Percentiles rank a stretch among this genome's conserved stretches.
Evolutionary conservation across 2,329 filamentous ascomycete genomes (phyloP).

Genomic region (Alternaria triticimaculans): DNA sequence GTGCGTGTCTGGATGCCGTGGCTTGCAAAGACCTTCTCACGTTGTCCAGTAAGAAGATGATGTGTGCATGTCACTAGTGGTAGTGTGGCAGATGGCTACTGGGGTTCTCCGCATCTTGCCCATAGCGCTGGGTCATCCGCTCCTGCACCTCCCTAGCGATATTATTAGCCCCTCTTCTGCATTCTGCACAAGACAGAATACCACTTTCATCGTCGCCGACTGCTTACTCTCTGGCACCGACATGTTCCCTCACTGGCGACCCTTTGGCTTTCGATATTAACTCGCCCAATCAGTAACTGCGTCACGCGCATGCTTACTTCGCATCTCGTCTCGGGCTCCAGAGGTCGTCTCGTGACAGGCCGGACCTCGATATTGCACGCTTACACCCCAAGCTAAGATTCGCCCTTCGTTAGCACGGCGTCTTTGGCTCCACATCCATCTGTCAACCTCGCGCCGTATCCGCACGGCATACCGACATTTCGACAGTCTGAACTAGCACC

Average conservation of each 20-base stretch:
- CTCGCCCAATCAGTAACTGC: slow-evolving; percentile 2
- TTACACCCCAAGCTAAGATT: slow-evolving; percentile 5
- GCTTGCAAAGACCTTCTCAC: slow-evolving; percentile 17
- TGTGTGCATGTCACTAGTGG: slow-evolving; percentile 6
- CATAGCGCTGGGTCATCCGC: slow-evolving; percentile 40
- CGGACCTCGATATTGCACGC: slow-evolving; percentile 16
- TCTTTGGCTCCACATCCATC: slow-evolving; percentile 18
- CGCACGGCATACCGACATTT: slow-evolving; percentile 9
- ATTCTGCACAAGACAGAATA: slow-evolving; percentile 13
- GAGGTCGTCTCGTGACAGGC: slow-evolving; percentile 31
- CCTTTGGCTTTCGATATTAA: slow-evolving; percentile 1
- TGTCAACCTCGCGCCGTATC: slow-evolving; percentile 20
- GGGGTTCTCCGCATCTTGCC: slow-evolving; percentile 42
- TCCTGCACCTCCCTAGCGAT: slow-evolving; percentile 20
- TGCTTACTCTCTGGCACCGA: slow-evolving; percentile 10
- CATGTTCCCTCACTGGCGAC: background rate
- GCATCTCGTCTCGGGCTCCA: slow-evolving; percentile 16
- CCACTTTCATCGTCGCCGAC: slow-evolving; percentile 9
- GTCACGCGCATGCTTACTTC: slow-evolving; percentile 12
- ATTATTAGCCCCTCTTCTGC: slow-evolving; percentile 35
- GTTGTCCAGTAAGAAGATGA: slow-evolving; percentile 15
- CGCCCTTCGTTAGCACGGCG: slow-evolving; percentile 15
- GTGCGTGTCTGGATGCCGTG: slow-evolving; percentile 15
- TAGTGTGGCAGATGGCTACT: slow-evolving; percentile 26
- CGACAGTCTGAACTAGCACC: background rate